Evolutionary conservation across 1,284 basidiomycete genomes (phyloP).

Genomic region (Meripilus lineatus): DNA sequence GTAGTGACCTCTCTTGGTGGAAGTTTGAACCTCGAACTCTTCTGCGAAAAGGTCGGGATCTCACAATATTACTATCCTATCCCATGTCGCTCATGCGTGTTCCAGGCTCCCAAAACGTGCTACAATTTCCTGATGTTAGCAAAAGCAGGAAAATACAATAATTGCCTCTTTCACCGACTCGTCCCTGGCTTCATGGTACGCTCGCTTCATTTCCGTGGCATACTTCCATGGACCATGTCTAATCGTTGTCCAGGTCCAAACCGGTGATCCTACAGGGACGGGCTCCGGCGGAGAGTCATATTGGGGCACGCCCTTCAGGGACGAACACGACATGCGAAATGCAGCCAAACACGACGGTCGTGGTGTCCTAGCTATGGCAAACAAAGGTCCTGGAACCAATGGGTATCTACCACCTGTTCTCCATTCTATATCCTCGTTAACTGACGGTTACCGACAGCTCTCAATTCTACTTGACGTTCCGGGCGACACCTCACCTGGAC

Average conservation of each 20-base stretch:
- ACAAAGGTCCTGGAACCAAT: slow-evolving; percentile 83
- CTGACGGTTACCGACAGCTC: slow-evolving; percentile 45
- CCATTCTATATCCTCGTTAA: not conserved
- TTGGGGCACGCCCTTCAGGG: slow-evolving; percentile 94
- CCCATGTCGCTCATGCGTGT: not conserved
- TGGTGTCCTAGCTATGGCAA: slow-evolving; percentile 87
- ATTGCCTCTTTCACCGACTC: slow-evolving; percentile 87
- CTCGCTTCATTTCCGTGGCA: slow-evolving; percentile 5
- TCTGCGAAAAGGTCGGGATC: slow-evolving; percentile 68
- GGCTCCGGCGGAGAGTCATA: slow-evolving; percentile 91
- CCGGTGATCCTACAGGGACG: slow-evolving; percentile 95
- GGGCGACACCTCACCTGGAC: slow-evolving; percentile 72
- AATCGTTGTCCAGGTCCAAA: slow-evolving; percentile 64
- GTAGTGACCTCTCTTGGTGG: slow-evolving; percentile 86
- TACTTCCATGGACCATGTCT: not conserved
- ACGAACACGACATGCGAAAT: slow-evolving; percentile 84
- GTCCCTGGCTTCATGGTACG: slow-evolving; percentile 96
- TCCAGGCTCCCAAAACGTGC: slow-evolving; percentile 90
- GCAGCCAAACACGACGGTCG: slow-evolving; percentile 83
- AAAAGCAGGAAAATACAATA: slow-evolving; percentile 84
- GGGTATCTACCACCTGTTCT: slow-evolving; percentile 37
- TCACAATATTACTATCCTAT: not conserved
- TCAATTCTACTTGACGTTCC: slow-evolving; percentile 91
- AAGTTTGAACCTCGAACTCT: slow-evolving; percentile 87
- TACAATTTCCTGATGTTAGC: slow-evolving; percentile 97